Evolutionary conservation across 495 filamentous ascomycete genomes (phyloP).

Genomic region (Aspergillus cristatus): DNA sequence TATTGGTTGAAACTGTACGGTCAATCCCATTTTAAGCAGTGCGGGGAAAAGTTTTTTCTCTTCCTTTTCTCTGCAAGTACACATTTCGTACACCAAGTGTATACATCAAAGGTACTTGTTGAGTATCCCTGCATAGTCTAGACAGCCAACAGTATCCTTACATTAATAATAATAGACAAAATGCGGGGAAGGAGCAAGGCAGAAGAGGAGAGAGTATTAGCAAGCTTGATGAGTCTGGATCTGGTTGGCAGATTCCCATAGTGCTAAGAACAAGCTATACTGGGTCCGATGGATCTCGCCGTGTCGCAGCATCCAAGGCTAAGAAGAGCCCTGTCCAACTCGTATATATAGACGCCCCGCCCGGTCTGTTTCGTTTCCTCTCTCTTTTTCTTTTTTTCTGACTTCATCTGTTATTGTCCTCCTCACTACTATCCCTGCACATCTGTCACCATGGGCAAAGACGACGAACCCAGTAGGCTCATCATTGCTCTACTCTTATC

Average conservation of each 20-base stretch:
- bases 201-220: too few species aligned
- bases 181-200: too few species aligned
- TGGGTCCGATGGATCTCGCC: too few species aligned
- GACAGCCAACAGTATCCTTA: too few species aligned
- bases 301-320: too few species aligned
- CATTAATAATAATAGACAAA: too few species aligned
- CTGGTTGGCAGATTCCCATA: too few species aligned
- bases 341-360: not conserved
- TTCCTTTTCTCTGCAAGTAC: not conserved
- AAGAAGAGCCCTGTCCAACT: too few species aligned
- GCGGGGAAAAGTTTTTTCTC: conserved; percentile 3
- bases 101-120: too few species aligned
- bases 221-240: too few species aligned
- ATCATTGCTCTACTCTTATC: not conserved
- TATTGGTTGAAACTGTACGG: conserved; percentile 1
- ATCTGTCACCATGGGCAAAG: conserved; percentile 24
- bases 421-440: conserved; percentile 1
- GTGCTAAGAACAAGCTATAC: too few species aligned
- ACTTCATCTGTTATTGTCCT: not conserved
- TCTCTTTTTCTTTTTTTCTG: not conserved
- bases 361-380: conserved; percentile 3
- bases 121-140: too few species aligned
- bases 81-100: not conserved
- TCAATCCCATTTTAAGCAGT: not conserved
- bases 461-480: conserved; percentile 26